Evolutionary conservation across 2,329 filamentous ascomycete species (phyloP), one percentile per base, ranked within the genome.

Genomic region (Lecanosticta acicola): DNA sequence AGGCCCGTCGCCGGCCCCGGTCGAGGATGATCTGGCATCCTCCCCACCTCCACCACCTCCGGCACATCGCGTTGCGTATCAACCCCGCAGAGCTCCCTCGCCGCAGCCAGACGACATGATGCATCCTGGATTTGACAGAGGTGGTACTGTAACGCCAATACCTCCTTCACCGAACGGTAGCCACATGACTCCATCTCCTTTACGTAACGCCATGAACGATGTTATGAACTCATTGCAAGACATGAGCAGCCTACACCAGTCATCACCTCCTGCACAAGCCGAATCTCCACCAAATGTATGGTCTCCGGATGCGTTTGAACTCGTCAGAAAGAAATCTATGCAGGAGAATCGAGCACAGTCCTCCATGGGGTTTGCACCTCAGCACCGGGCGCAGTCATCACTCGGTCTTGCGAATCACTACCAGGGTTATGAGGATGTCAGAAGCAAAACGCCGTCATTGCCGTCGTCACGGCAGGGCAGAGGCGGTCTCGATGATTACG

Each of bases 181-280:
- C 42, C 59, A 61, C 19, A 66, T 65, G 60, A 98, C 93, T 0
- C 93, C 93, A 1, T 97, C 93, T 2, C 93, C 93, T 0, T 71
- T 98, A 2, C 79, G 93, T 48, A 88, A 90, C 65, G 93, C 93
- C 1, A 98, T 98, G 89, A 91, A 97, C 62, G 91, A 94, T 66
- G 90, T 98, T 3, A 96, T 97, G 81, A 88, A 93, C 55, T 94
- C 93, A 45, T 69, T 98, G 35, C 84, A 94, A 62, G 89, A 90
- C 49, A 87, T 98, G 74, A 84, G 84, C 14, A 73, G 83, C 57
- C 72, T 78, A 34, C 75, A 53, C 21, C 76, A 45, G 70, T 66
- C 70, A 21, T 72, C 73, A 51, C 59, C 73, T 11, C 54, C 57
- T 19, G 36, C 48, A 36, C 75, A 78, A 20, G 76, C 80, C 1